Conservation (phyloP, 139 green algal species). For the Penium margaritaceum region DNA sequence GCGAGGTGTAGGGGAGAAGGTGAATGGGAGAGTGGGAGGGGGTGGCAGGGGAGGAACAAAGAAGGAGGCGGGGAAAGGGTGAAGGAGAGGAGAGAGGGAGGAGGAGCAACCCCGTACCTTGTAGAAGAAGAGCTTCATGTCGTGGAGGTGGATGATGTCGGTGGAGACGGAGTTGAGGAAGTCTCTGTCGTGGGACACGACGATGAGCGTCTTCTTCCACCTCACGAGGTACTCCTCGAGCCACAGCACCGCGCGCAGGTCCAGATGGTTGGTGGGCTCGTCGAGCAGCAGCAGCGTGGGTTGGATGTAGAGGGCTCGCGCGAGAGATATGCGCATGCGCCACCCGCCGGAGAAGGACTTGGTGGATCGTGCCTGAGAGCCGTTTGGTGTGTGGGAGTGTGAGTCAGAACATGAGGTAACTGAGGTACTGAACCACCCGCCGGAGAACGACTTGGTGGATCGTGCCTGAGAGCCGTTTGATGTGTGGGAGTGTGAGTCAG, state of each 20-base stretch:
- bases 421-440: slow-evolving; percentile 94
- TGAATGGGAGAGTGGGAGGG: too few relatives aligned
- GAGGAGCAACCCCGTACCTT: too few relatives aligned
- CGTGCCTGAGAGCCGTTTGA: slow-evolving; percentile 48
- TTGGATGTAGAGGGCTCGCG: slow-evolving; percentile 94
- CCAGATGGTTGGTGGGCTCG: slow-evolving; percentile 98
- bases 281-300: slow-evolving; percentile 97
- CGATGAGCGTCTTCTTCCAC: slow-evolving; percentile 99
- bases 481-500: too few relatives aligned
- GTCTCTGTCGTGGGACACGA: slow-evolving; percentile 97
- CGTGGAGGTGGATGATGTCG: slow-evolving; percentile 98
- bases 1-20: too few relatives aligned
- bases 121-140: slow-evolving; percentile 90
- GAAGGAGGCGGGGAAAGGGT: too few relatives aligned
- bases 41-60: too few relatives aligned
- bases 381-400: too few relatives aligned
- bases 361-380: slow-evolving; percentile 50
- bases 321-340: slow-evolving; percentile 97
- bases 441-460: slow-evolving; percentile 70
- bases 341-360: slow-evolving; percentile 82
- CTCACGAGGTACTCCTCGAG: slow-evolving; percentile 80
- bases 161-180: slow-evolving; percentile 98
- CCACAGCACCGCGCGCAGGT: slow-evolving; percentile 86
- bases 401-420: too few relatives aligned
- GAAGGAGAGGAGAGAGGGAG: too few relatives aligned